These are phyloP conservation scores for Termitomyces eurrhizus DNA, from an alignment of 768 basidiomycete species.

Conservation along the genomic window DNA sequence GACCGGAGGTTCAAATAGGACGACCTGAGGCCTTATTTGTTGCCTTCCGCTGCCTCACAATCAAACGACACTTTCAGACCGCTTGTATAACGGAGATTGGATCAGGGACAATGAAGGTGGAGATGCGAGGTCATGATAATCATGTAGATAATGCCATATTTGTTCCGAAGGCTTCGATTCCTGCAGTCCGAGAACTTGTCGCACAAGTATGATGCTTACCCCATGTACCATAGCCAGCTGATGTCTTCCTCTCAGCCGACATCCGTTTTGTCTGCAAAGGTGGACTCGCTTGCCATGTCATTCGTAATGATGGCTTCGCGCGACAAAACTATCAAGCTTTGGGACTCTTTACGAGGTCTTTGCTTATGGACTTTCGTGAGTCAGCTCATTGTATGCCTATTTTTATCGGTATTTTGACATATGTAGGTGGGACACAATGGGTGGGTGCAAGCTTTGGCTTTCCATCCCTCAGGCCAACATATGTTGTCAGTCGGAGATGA, in stretches of 20 bases:
- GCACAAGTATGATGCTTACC: conserved; percentile 23
- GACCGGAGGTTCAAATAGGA: no score
- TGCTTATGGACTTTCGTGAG: conserved; percentile 55
- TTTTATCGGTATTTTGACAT: neutral
- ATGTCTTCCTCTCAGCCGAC: conserved; percentile 2
- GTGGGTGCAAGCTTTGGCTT: conserved; percentile 67
- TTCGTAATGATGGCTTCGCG: conserved; percentile 67
- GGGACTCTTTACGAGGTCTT: conserved; percentile 67
- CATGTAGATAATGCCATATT: conserved; percentile 66
- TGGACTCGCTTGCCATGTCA: conserved; percentile 20
- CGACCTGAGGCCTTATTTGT: conserved; percentile 13
- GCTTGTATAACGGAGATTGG: conserved; percentile 57
- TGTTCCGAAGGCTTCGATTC: conserved; percentile 54
- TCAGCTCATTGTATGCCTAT: neutral
- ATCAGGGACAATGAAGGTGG: conserved; percentile 58
- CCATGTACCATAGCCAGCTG: neutral
- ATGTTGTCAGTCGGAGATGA: conserved; percentile 48
- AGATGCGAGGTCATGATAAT: conserved; percentile 71
- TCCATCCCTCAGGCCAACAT: conserved; percentile 71
- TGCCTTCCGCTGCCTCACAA: neutral
- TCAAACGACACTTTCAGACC: conserved; percentile 40
- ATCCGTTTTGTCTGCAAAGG: conserved; percentile 3
- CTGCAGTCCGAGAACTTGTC: conserved; percentile 57
- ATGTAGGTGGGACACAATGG: conserved; percentile 53
- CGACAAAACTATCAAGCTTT: conserved; percentile 72